Conservation (phyloP, 257 asterid genomes). For the Jacaranda mimosifolia region DNA sequence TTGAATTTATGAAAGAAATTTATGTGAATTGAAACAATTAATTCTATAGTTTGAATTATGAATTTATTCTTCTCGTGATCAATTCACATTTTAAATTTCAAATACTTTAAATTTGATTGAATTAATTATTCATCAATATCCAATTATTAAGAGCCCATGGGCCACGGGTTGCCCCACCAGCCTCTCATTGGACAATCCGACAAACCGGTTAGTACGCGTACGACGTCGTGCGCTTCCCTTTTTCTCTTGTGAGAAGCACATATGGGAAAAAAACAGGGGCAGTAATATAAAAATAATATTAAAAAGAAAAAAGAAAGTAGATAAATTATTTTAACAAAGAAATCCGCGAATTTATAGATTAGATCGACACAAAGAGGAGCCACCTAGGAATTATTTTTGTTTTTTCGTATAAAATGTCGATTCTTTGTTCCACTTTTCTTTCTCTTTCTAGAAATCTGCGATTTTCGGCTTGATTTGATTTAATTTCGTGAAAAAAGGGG, state of each 20-base stretch:
- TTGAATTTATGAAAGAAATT: too few species aligned
- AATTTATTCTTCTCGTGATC: not conserved
- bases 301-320: too few species aligned
- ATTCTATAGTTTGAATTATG: too few species aligned
- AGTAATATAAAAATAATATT: not conserved
- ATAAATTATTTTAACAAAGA: conserved; percentile 31
- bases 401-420: conserved; percentile 23
- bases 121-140: too few species aligned
- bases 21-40: too few species aligned
- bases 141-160: not conserved
- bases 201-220: not conserved
- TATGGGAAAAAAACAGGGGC: conserved; percentile 9
- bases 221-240: conserved; percentile 26
- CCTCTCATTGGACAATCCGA: not conserved
- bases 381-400: conserved; percentile 31
- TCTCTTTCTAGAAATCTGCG: conserved; percentile 26
- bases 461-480: conserved; percentile 20
- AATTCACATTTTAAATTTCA: too few species aligned
- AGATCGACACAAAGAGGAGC: conserved; percentile 44
- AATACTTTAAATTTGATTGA: too few species aligned
- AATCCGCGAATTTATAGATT: conserved; percentile 40
- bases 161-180: not conserved
- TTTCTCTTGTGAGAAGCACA: not conserved
- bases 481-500: not conserved
- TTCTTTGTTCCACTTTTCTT: conserved; percentile 6